Base-by-base conservation (phyloP, 352 stramenopile species). In the Phytophthora niederhauseri region DNA sequence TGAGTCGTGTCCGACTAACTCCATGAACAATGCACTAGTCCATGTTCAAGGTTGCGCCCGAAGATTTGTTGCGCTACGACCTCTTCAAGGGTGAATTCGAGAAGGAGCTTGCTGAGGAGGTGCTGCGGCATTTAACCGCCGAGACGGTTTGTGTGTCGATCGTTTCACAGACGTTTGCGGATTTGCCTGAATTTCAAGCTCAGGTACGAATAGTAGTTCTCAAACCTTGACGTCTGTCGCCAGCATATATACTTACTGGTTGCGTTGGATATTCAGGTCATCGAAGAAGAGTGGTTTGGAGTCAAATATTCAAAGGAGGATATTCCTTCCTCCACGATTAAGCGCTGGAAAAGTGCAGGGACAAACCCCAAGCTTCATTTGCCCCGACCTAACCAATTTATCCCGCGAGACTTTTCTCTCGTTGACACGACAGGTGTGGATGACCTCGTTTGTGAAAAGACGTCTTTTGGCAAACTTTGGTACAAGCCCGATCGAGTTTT, bases 381-480 rank as follows among this genome's bases (percentile, higher is more conserved):
- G n/a, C 85, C 81, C 34, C 76, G 68, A 34, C 77, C 63, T 22
- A 94, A 94, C 58, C 81, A 76, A 49, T 94, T 92, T 64, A 92
- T 94, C 60, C 84, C 86, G 22, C 72, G 66, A 19, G 78, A 94
- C 62, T 89, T 94, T 31, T 71, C 81, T n/a, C 71, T 93, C 19
- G 62, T 93, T 14, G 65, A 79, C 7, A 63, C 72, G 11, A 56
- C 63, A 38, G 56, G 57, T 17, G 61, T 68, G 19, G 52, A 53
- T 6, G 73, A 85, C 24, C 50, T 86, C 14, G 61, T 75, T 26
- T 78, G 61, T 54, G 63, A 80, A 3, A 70, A 55, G n/a, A 80
- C 73, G 1, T 50, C 49, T 36, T 89, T 87, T 54, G 82, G 80
- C 9, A 81, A 81, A 24, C 57, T 91, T 43, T 93, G 85, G 81